A percentile compares a stretch with the other conserved stretches of the same genome.
These are phyloP conservation scores for Inonotus obliquus DNA, from an alignment of 1,284 basidiomycete species.

Conservation along the genomic window DNA sequence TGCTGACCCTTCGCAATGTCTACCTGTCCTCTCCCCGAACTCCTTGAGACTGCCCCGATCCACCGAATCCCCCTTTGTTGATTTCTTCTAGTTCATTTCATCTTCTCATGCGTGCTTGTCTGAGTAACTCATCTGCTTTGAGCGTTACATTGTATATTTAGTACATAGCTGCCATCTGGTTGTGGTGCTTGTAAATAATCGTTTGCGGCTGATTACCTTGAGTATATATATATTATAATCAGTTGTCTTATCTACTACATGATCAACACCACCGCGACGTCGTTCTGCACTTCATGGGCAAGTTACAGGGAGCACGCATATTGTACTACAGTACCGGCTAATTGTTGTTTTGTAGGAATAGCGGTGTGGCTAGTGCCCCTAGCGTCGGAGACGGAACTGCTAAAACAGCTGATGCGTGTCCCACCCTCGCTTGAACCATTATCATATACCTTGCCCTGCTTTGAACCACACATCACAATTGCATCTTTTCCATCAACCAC, in stretches of 20 bases:
- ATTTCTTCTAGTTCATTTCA: background rate
- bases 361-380: constrained; percentile 17
- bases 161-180: constrained; percentile 3
- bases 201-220: background rate
- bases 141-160: constrained; percentile 14
- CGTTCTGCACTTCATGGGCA: background rate
- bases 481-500: constrained; percentile 40
- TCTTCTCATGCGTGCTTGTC: background rate
- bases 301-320: background rate
- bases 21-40: background rate
- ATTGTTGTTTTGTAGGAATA: constrained; percentile 3
- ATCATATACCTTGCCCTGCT: constrained; percentile 47
- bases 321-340: background rate
- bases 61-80: background rate
- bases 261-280: background rate
- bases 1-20: constrained; percentile 1
- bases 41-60: too few relatives aligned
- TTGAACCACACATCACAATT: constrained; percentile 69
- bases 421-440: constrained; percentile 23
- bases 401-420: constrained; percentile 44
- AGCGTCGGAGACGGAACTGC: constrained; percentile 31
- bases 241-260: background rate
- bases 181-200: constrained; percentile 11
- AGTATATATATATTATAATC: background rate
- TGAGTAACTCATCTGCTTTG: constrained; percentile 1